Evolutionary conservation across 495 filamentous ascomycete species (phyloP).

Genomic region (Xylaria sp.): DNA sequence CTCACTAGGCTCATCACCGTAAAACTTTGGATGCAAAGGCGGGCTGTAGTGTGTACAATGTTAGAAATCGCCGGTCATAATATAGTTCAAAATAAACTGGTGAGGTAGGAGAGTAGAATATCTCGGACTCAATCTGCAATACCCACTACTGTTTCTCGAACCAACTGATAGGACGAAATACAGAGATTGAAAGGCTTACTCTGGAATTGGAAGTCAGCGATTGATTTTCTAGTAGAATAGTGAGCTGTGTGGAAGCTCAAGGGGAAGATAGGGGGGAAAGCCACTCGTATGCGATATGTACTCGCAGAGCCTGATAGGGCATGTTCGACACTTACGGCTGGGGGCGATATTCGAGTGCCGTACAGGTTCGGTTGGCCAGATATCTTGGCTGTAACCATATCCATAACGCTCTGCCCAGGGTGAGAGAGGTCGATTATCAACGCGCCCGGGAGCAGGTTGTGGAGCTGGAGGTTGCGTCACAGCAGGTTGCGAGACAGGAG

Average conservation of each 20-base stretch:
- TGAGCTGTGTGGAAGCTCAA: background rate
- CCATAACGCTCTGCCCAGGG: conserved; percentile 21
- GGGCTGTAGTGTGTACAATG: background rate
- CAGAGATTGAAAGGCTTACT: background rate
- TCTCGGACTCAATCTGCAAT: background rate
- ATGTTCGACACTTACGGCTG: conserved; percentile 12
- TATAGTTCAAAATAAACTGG: background rate
- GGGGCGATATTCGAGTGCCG: conserved; percentile 12
- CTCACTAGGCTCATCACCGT: background rate
- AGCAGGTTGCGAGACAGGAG: too few relatives aligned
- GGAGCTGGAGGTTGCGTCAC: background rate
- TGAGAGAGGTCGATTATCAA: conserved; percentile 7
- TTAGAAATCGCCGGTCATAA: background rate
- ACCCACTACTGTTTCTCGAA: background rate
- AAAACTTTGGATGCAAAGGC: background rate
- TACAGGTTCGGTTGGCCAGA: background rate
- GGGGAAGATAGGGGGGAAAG: background rate
- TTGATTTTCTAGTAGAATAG: background rate
- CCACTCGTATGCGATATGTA: background rate
- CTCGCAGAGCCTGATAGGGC: background rate
- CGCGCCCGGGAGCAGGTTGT: background rate
- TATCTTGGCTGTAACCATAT: background rate
- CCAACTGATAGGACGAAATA: background rate
- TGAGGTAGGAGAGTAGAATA: too few relatives aligned
- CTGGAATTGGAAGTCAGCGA: conserved; percentile 1